phyloP scores from a whole-genome alignment of 2,329 filamentous ascomycete genomes.

The Colletotrichum sansevieriae region DNA sequence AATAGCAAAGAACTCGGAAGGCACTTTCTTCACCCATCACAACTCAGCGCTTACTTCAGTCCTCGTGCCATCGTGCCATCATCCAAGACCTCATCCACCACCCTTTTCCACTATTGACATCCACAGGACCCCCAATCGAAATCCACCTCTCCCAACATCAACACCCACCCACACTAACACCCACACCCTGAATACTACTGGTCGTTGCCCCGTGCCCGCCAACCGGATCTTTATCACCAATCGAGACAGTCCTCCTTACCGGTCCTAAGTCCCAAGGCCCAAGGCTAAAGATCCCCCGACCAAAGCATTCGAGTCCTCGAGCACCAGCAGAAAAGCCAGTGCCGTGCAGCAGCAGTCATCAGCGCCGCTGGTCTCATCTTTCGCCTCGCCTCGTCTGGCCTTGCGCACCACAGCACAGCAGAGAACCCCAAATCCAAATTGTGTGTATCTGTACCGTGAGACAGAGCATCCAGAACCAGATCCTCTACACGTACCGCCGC shows the following conservation, averaged over 20 bases:
- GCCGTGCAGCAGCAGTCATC: slow-evolving; percentile 15
- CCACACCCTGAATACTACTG: slow-evolving; percentile 17
- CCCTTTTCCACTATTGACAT: background rate
- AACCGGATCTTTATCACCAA: slow-evolving; percentile 33
- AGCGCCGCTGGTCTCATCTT: slow-evolving; percentile 21
- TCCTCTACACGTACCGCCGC: background rate
- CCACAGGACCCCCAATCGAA: slow-evolving; percentile 1
- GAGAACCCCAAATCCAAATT: too few species aligned
- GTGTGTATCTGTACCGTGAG: too few species aligned
- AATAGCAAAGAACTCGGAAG: background rate
- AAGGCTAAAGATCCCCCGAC: background rate
- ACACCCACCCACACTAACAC: background rate
- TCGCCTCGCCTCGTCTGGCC: slow-evolving; percentile 24
- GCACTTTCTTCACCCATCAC: background rate
- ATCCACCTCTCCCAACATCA: slow-evolving; percentile 7
- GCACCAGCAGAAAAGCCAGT: slow-evolving; percentile 2
- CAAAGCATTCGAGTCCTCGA: slow-evolving; percentile 3
- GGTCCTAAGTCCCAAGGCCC: background rate
- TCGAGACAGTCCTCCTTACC: slow-evolving; percentile 27
- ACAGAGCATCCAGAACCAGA: background rate
- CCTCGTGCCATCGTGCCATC: slow-evolving; percentile 2
- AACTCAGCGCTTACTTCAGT: background rate
- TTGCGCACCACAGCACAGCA: background rate
- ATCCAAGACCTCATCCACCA: background rate
- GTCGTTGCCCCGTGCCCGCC: slow-evolving; percentile 24